phyloP scores from a whole-genome alignment of 2,329 filamentous ascomycete species.

The Calonectria pauciramosa region DNA sequence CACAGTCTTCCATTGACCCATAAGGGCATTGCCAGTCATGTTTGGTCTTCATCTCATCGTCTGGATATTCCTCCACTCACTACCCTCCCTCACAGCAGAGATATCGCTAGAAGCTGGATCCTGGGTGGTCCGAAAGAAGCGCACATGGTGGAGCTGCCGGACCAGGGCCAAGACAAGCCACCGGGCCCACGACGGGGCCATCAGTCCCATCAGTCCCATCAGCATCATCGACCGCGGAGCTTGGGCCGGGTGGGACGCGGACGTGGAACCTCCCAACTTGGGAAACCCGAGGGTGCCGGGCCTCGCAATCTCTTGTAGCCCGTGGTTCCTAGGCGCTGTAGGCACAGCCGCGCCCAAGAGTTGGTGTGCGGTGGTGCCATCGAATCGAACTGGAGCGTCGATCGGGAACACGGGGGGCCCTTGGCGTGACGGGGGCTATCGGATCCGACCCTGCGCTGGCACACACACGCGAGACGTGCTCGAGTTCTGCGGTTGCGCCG shows the following conservation, averaged over 20 bases:
- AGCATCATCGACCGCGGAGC: conserved; percentile 30
- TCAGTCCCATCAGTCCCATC: conserved; percentile 24
- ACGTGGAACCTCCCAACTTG: conserved; percentile 38
- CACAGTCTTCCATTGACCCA: conserved; percentile 16
- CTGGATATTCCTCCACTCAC: conserved; percentile 11
- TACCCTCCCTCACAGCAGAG: conserved; percentile 10
- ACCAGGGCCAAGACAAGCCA: conserved; percentile 41
- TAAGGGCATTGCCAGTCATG: conserved; percentile 16
- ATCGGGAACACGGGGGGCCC: conserved; percentile 26
- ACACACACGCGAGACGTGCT: not conserved
- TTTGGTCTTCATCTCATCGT: conserved; percentile 8
- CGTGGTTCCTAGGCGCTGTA: conserved; percentile 7
- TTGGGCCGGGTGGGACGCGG: conserved; percentile 31
- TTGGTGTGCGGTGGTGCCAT: conserved; percentile 20
- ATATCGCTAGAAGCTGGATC: conserved; percentile 17
- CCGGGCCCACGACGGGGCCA: conserved; percentile 32
- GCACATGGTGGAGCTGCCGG: conserved; percentile 38
- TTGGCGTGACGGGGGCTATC: conserved; percentile 13
- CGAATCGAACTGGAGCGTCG: conserved; percentile 20
- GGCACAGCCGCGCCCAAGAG: not conserved
- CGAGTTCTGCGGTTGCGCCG: not conserved
- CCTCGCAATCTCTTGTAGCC: conserved; percentile 7
- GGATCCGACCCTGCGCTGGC: conserved; percentile 30
- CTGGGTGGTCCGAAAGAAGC: conserved; percentile 26
- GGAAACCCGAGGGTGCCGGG: conserved; percentile 42